Evolutionary conservation across 2,329 filamentous ascomycete genomes (phyloP).

Genomic region (Metarhizium brunneum): DNA sequence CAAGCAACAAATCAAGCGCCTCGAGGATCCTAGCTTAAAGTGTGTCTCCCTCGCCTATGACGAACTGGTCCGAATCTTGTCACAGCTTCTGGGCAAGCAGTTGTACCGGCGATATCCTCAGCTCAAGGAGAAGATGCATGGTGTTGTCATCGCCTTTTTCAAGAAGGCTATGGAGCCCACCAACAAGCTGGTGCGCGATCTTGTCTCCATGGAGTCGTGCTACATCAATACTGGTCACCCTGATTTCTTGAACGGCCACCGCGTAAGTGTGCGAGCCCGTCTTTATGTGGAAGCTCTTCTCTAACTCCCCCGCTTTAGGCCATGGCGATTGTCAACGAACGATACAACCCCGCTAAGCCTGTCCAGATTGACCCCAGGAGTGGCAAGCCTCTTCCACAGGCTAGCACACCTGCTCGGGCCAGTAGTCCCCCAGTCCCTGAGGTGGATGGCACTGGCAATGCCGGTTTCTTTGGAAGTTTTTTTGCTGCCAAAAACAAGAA

Average conservation of each 20-base stretch:
- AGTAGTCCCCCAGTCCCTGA: constrained; percentile 62
- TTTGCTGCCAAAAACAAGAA: constrained; percentile 99
- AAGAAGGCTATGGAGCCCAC: constrained; percentile 98
- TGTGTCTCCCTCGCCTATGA: constrained; percentile 97
- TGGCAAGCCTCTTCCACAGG: constrained; percentile 75
- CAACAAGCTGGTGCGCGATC: constrained; percentile 89
- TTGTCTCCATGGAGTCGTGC: constrained; percentile 91
- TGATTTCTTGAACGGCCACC: constrained; percentile 93
- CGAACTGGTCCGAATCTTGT: constrained; percentile 89
- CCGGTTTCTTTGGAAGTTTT: constrained; percentile 96
- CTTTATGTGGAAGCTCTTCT: background rate
- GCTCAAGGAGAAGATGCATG: constrained; percentile 94
- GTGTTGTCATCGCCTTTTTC: constrained; percentile 87
- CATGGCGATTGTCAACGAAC: constrained; percentile 97
- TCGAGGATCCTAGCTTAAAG: constrained; percentile 95
- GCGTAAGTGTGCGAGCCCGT: constrained; percentile 39
- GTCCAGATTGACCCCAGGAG: constrained; percentile 98
- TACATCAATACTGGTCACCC: constrained; percentile 99
- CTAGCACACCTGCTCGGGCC: constrained; percentile 59
- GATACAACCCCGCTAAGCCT: constrained; percentile 71
- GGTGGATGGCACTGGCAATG: constrained; percentile 41
- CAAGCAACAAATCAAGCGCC: constrained; percentile 93
- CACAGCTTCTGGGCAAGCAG: constrained; percentile 78
- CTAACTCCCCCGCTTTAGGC: constrained; percentile 39
- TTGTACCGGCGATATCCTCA: constrained; percentile 88